Percentiles rank a stretch among this genome's conserved stretches.
Evolutionary conservation across 768 basidiomycete species (phyloP).

Genomic region (Boletus edulis): DNA sequence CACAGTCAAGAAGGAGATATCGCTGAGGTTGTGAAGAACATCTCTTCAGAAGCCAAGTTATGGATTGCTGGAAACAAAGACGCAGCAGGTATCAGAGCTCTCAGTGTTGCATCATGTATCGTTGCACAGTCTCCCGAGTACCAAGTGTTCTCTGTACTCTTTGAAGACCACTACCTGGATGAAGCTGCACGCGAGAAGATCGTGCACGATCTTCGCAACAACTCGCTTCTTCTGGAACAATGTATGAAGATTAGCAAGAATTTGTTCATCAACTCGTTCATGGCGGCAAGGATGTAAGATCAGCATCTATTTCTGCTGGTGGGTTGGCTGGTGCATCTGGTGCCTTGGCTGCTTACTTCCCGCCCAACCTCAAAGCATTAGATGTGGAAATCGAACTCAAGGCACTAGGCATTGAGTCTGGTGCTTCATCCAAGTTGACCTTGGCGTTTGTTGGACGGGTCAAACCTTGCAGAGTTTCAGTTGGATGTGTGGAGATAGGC

Average conservation of each 20-base stretch:
- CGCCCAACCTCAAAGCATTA: slow-evolving; percentile 10
- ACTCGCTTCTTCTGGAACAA: slow-evolving; percentile 27
- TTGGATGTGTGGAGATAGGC: slow-evolving; percentile 3
- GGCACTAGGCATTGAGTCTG: slow-evolving; percentile 11
- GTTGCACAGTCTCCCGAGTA: slow-evolving; percentile 31
- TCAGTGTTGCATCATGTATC: slow-evolving; percentile 29
- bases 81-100: slow-evolving; percentile 29
- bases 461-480: slow-evolving; percentile 15
- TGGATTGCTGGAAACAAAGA: slow-evolving; percentile 32
- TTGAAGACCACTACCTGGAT: slow-evolving; percentile 27
- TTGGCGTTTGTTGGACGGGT: slow-evolving; percentile 17
- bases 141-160: no score
- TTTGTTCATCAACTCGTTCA: slow-evolving; percentile 30
- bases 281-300: slow-evolving; percentile 22
- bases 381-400: slow-evolving; percentile 21
- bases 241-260: slow-evolving; percentile 27
- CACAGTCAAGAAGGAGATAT: slow-evolving; percentile 27
- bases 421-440: slow-evolving; percentile 9
- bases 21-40: slow-evolving; percentile 23
- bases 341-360: slow-evolving; percentile 19
- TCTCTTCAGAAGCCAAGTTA: slow-evolving; percentile 25
- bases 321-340: slow-evolving; percentile 11
- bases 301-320: slow-evolving; percentile 8
- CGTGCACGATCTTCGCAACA: slow-evolving; percentile 22
- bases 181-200: slow-evolving; percentile 20